Percentiles rank a stretch among this genome's conserved stretches.
phyloP scores from a whole-genome alignment of 331 rosid genomes.

The Erythrophleum ivorense region DNA sequence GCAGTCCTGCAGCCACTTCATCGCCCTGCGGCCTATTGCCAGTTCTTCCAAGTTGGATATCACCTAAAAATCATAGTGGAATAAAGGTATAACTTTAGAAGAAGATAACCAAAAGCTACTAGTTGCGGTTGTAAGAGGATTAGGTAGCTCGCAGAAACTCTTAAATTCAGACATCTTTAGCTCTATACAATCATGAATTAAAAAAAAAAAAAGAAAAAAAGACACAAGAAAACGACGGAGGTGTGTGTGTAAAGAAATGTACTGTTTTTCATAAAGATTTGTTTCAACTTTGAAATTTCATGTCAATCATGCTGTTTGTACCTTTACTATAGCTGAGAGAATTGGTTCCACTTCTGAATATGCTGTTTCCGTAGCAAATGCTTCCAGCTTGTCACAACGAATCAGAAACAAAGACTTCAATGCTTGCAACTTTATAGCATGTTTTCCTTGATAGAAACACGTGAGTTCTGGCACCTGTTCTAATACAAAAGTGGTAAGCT shows the following conservation, averaged over 20 bases:
- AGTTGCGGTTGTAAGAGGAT: too few species aligned
- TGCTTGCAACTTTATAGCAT: background rate
- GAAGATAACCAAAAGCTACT: background rate
- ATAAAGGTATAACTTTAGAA: background rate
- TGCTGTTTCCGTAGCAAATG: background rate
- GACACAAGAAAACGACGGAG: background rate
- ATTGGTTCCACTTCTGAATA: background rate
- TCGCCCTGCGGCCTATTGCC: background rate
- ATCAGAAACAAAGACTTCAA: background rate
- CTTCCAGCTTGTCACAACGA: conserved; percentile 3
- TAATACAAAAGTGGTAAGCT: background rate
- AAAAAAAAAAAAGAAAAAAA: too few species aligned
- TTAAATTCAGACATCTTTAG: background rate
- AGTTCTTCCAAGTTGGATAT: background rate
- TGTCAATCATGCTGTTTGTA: background rate
- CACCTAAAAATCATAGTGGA: background rate
- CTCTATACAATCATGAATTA: too few species aligned
- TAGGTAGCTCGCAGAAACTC: background rate
- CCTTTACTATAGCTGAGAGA: background rate
- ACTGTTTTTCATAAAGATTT: background rate
- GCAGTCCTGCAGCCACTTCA: background rate
- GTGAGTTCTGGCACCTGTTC: background rate
- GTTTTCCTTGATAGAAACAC: conserved; percentile 18
- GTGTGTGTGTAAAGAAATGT: background rate
- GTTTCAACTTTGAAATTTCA: background rate